phyloP scores from a whole-genome alignment of 495 filamentous ascomycete species.

The Glarea lozoyensis region DNA sequence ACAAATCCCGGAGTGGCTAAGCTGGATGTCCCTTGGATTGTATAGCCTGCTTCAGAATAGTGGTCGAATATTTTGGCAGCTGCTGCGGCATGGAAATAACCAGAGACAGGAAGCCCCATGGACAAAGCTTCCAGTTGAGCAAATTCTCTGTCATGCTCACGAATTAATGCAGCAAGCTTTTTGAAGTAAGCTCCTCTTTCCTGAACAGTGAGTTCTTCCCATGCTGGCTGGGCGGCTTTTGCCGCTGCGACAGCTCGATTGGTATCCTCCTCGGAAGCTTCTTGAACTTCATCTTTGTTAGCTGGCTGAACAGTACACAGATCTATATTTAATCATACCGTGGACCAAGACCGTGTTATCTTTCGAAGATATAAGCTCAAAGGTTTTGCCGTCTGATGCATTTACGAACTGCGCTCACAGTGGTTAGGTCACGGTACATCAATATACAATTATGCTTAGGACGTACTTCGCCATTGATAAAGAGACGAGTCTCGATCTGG shows the following conservation, averaged over 20 bases:
- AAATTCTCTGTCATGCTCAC: slow-evolving; percentile 62
- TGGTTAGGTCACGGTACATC: background rate
- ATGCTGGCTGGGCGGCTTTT: slow-evolving; percentile 71
- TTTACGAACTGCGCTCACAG: slow-evolving; percentile 24
- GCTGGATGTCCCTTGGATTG: slow-evolving; percentile 1
- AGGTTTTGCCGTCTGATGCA: slow-evolving; percentile 26
- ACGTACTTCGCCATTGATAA: slow-evolving; percentile 31
- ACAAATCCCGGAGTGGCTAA: slow-evolving; percentile 5
- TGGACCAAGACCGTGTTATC: slow-evolving; percentile 22
- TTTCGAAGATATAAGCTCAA: slow-evolving; percentile 26
- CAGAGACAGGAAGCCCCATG: slow-evolving; percentile 36
- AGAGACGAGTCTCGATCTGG: slow-evolving; percentile 25
- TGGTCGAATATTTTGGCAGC: slow-evolving; percentile 22
- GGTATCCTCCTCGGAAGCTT: slow-evolving; percentile 77
- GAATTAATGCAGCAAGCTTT: slow-evolving; percentile 78
- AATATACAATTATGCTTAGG: background rate
- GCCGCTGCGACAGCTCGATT: slow-evolving; percentile 62
- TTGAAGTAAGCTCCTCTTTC: slow-evolving; percentile 61
- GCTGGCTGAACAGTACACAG: too few relatives aligned
- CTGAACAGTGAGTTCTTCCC: slow-evolving; percentile 62
- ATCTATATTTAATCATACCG: slow-evolving; percentile 12
- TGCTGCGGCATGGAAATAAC: slow-evolving; percentile 30
- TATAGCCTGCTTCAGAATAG: slow-evolving; percentile 20
- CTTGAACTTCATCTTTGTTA: slow-evolving; percentile 46
- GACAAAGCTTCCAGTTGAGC: slow-evolving; percentile 43